Percentiles rank a stretch among this genome's conserved stretches.
phyloP scores from a whole-genome alignment of 768 basidiomycete species.

The Pisolithus tinctorius region DNA sequence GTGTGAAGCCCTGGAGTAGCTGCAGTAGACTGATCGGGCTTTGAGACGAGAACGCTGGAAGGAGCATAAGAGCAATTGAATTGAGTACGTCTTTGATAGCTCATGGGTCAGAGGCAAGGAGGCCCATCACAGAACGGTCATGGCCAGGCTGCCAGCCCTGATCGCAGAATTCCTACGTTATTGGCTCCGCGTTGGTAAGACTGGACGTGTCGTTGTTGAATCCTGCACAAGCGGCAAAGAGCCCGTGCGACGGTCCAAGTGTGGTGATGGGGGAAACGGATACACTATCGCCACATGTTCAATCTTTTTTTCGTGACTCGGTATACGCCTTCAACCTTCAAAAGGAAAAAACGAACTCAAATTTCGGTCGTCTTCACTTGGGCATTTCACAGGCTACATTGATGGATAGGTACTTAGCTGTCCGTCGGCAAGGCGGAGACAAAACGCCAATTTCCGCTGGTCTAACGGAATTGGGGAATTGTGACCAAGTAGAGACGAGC shows the following conservation, averaged over 20 bases:
- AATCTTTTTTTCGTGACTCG: not conserved
- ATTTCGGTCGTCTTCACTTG: not conserved
- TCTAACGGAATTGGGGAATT: not conserved
- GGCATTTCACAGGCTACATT: not conserved
- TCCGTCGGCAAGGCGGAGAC: not conserved
- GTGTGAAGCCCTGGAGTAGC: not conserved
- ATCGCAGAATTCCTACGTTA: not conserved
- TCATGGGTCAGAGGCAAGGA: not conserved
- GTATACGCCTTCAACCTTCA: not conserved
- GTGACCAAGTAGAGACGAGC: not conserved
- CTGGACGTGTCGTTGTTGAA: not conserved
- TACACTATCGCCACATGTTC: not conserved
- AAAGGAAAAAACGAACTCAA: not conserved
- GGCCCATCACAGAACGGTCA: not conserved
- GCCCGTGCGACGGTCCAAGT: not conserved
- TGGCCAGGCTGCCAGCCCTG: not conserved
- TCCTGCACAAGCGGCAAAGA: not conserved
- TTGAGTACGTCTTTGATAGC: not conserved
- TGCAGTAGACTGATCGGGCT: not conserved
- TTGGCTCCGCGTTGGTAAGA: not conserved
- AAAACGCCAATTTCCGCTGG: not conserved
- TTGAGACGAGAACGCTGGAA: not conserved
- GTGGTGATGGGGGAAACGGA: not conserved
- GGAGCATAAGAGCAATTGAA: not conserved
- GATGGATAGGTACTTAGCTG: not conserved